Base-by-base conservation (phyloP, 305 asterid species). In the Fraxinus floribunda region DNA sequence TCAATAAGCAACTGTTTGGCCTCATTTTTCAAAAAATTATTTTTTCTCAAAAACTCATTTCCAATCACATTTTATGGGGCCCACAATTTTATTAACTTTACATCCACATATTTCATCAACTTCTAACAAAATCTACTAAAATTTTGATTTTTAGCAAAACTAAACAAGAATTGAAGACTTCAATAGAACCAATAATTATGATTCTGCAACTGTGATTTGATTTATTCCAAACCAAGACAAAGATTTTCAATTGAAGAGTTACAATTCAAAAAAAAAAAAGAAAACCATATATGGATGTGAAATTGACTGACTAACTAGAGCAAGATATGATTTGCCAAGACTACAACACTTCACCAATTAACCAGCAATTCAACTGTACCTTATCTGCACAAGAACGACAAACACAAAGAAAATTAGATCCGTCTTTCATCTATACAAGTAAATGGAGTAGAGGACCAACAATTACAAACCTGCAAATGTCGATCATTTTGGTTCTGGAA, bases 381-480 rank as follows among this genome's bases (percentile, higher is more conserved):
- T 68, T 68, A 13, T 11, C 75, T 68, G 75, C 75, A 29, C 35
- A 30, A 29, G 75, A 68, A 68, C 39, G 22, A 5, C 0, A 4
- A 29, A 11, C 2, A 13, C 20, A 11, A 68, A 68, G 39, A 30
- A 68, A 68, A 22, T 1, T 13, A 30, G 2, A 30, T 0, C 0
- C 18, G 0, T 4, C 2, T 30, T 26, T 68, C 8, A 68, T 29
- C 73, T 0, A 22, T 4, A 64, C 18, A 0, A 68, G 36, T 55
- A 78, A 60, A 18, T 62, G 32, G 74, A 9, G 35, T 34, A 1
- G n/a, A 68, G 44, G n/a, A 39, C 29, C 75, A 7, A 39, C 78
- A 26, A 16, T 35, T 24, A 41, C 46, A 26, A 79, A 72, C 82
- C 82, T 66, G 78, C 78, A 79, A 68, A 41, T 71, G 62, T 13